Conservation (phyloP, 2,329 filamentous ascomycete species). For the Lasiodiplodia theobromae region DNA sequence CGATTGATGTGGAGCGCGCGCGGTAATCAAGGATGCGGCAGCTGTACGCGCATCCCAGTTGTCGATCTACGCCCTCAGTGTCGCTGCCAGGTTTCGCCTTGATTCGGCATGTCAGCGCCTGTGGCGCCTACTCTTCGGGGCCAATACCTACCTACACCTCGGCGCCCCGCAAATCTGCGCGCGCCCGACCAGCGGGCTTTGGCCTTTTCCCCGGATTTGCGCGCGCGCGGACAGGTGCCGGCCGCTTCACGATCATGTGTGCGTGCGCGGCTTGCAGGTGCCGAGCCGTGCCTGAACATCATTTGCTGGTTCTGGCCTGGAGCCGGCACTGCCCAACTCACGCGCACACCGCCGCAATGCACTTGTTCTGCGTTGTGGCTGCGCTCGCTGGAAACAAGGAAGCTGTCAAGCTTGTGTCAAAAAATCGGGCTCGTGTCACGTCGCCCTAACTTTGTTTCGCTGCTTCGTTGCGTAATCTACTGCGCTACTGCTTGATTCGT, state of each 20-base stretch:
- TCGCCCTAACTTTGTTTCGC: neutral
- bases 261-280: slow-evolving; percentile 23
- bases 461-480: slow-evolving; percentile 7
- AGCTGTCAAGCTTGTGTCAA: neutral
- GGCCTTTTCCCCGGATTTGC: slow-evolving; percentile 26
- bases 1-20: slow-evolving; percentile 21
- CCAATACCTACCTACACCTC: neutral
- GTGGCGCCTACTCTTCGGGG: neutral
- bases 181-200: slow-evolving; percentile 19
- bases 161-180: slow-evolving; percentile 14
- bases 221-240: slow-evolving; percentile 15
- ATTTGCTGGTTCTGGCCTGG: slow-evolving; percentile 25
- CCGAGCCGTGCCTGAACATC: slow-evolving; percentile 30
- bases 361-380: slow-evolving; percentile 1
- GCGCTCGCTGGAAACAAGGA: slow-evolving; percentile 14
- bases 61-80: slow-evolving; percentile 7
- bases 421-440: slow-evolving; percentile 11
- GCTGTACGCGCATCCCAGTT: slow-evolving; percentile 16
- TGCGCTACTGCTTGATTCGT: slow-evolving; percentile 11
- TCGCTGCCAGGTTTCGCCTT: slow-evolving; percentile 25
- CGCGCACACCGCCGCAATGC: slow-evolving; percentile 12
- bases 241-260: slow-evolving; percentile 28
- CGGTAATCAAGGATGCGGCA: slow-evolving; percentile 26
- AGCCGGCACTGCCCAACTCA: neutral
- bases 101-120: neutral